phyloP scores from a whole-genome alignment of 352 stramenopile species.

The Pythium angustatum region DNA sequence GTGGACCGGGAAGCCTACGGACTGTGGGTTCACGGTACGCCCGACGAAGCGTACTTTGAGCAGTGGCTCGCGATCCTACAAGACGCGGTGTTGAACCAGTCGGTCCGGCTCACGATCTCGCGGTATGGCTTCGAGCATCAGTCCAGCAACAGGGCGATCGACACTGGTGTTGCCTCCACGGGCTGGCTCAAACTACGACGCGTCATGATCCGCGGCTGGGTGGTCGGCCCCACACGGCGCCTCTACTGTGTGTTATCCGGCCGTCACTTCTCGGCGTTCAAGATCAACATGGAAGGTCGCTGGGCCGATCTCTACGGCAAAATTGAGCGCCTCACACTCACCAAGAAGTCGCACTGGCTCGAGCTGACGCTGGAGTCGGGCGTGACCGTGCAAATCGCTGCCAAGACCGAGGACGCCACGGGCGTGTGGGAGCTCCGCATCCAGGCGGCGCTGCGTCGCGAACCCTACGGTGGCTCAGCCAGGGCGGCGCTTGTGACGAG shows the following conservation, averaged over 20 bases:
- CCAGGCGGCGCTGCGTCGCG: conserved; percentile 15
- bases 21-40: conserved; percentile 42
- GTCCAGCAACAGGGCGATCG: conserved; percentile 5
- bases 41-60: conserved; percentile 38
- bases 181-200: conserved; percentile 37
- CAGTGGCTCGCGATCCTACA: conserved; percentile 38
- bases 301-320: conserved; percentile 39
- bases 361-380: conserved; percentile 28
- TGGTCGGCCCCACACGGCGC: conserved; percentile 21
- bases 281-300: conserved; percentile 44
- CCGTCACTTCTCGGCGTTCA: conserved; percentile 34
- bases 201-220: conserved; percentile 17
- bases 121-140: conserved; percentile 25
- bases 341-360: conserved; percentile 28
- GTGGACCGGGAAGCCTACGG: conserved; percentile 30
- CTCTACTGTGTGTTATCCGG: conserved; percentile 44
- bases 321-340: conserved; percentile 15
- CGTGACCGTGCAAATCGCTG: conserved; percentile 2
- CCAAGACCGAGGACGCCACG: conserved; percentile 4
- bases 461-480: neutral
- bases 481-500: neutral
- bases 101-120: conserved; percentile 10
- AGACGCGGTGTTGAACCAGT: conserved; percentile 21
- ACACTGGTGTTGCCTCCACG: conserved; percentile 16
- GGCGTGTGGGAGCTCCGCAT: conserved; percentile 18